Conservation (phyloP, 2,329 filamentous ascomycete genomes). For the Clarireedia hainanense region DNA sequence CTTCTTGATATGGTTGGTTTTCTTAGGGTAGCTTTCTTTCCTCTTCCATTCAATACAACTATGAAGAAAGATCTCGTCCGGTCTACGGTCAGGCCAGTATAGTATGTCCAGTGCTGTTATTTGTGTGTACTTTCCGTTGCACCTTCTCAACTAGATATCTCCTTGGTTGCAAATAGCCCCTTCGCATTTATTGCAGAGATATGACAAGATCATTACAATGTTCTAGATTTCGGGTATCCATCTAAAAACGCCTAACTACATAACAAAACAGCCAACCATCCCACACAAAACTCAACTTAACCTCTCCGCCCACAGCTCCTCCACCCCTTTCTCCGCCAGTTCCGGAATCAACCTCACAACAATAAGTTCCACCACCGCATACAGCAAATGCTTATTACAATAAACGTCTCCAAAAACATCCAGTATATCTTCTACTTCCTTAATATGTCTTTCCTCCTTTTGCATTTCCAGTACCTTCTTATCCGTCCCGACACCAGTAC, state of each 20-base stretch:
- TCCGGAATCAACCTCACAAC: slow-evolving; percentile 82
- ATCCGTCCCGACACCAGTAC: slow-evolving; percentile 5
- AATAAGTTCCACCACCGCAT: slow-evolving; percentile 71
- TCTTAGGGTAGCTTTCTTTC: not conserved
- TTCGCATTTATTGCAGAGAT: too few species aligned
- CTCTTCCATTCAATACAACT: slow-evolving; percentile 5
- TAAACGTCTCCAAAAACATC: slow-evolving; percentile 74
- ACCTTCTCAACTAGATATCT: too few species aligned
- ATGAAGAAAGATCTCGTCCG: too few species aligned
- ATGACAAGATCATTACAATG: not conserved
- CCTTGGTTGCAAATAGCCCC: too few species aligned
- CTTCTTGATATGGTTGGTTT: not conserved
- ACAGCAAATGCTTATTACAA: slow-evolving; percentile 88
- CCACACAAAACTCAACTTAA: slow-evolving; percentile 35
- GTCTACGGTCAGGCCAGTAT: too few species aligned
- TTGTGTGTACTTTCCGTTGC: too few species aligned
- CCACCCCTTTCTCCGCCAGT: slow-evolving; percentile 61
- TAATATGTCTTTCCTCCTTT: slow-evolving; percentile 3
- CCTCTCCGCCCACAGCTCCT: slow-evolving; percentile 67
- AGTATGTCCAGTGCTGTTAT: too few species aligned
- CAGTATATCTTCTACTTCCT: slow-evolving; percentile 48
- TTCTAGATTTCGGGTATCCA: not conserved
- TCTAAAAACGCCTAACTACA: too few species aligned
- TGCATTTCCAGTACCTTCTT: not conserved
- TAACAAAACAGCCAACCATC: not conserved